Evolutionary conservation across 2,329 filamentous ascomycete species (phyloP), one percentile per base, ranked within the genome.

Genomic region (Neophaeococcomyces mojaviensis): DNA sequence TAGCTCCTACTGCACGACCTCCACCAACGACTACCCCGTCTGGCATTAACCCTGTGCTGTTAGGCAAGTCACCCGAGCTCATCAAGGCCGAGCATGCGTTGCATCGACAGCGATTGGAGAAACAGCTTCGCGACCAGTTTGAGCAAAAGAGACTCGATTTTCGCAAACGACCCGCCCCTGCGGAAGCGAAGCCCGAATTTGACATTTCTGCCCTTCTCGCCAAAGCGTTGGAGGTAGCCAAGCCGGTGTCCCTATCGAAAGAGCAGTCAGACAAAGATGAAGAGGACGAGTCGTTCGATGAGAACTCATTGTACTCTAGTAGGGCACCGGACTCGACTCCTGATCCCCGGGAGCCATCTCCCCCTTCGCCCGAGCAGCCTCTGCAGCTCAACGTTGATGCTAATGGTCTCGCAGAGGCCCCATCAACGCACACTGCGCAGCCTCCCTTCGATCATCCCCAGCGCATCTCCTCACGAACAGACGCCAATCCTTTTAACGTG

Each of bases 261-360:
- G 66, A 73, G 62, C 51, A 55, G 52, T 67, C 55, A 31, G 62
- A 67, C 51, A 63, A 66, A 49, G 71, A 72, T 72, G 77, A 78
- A 69, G 72, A 72, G 56, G 73, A 82, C 65, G 73, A 72, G 60
- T 79, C 80, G 64, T 86, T 88, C 69, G 88, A 96, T 68, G 84
- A 94, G 64, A 88, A 94, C 61, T 92, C 88, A 33, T 94, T 94
- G 67, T 96, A 97, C 72, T 96, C 90, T 55, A 96, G 89, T 68
- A 86, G 84, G 69, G 78, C 77, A 53, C 83, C 89, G 71, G 86
- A 89, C 64, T 94, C 88, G 53, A 68, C 78, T 61, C 72, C 77
- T 62, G 71, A 74, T 51, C 64, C 68, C 32, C 64, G 63, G 44
- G 51, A 33, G 19, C 43, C 39, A 13, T 51, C 46, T 35, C 33